Evolutionary conservation across 805 yeast species (phyloP).

Genomic region (Dipodascus geniculatus): DNA sequence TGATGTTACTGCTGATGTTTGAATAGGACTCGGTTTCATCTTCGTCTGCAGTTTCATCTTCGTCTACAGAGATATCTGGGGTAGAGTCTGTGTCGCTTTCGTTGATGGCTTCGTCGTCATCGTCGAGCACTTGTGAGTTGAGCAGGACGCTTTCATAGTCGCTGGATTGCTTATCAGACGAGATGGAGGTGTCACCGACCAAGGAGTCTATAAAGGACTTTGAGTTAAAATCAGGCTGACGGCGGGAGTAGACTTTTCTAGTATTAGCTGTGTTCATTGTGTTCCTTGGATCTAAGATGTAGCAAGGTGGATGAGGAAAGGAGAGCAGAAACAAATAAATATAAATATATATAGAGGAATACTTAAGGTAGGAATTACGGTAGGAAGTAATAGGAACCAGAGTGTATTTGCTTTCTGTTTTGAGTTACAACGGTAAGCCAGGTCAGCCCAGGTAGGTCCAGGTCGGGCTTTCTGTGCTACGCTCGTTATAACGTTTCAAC

Average conservation of each 20-base stretch:
- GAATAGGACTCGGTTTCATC: background rate
- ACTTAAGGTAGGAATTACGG: too few species aligned
- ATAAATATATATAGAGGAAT: background rate
- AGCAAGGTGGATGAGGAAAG: background rate
- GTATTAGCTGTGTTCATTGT: background rate
- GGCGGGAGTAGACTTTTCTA: background rate
- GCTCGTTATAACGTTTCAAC: too few species aligned
- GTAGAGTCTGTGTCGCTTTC: background rate
- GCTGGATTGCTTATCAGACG: constrained; percentile 1
- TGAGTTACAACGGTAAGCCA: too few species aligned
- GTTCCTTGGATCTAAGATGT: background rate
- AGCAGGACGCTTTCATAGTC: background rate
- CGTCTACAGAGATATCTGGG: background rate
- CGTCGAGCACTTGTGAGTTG: background rate
- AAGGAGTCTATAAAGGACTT: background rate
- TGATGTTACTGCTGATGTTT: background rate
- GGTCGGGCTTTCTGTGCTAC: too few species aligned
- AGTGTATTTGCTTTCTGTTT: too few species aligned
- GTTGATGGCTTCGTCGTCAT: background rate
- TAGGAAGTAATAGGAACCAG: too few species aligned
- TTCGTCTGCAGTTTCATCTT: background rate
- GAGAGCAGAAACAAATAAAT: background rate
- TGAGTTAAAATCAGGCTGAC: background rate
- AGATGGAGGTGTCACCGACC: background rate
- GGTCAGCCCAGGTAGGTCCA: too few species aligned